Evolutionary conservation across 176 grass and related monocot genomes (phyloP).

Genomic region (Triticum turgidum): DNA sequence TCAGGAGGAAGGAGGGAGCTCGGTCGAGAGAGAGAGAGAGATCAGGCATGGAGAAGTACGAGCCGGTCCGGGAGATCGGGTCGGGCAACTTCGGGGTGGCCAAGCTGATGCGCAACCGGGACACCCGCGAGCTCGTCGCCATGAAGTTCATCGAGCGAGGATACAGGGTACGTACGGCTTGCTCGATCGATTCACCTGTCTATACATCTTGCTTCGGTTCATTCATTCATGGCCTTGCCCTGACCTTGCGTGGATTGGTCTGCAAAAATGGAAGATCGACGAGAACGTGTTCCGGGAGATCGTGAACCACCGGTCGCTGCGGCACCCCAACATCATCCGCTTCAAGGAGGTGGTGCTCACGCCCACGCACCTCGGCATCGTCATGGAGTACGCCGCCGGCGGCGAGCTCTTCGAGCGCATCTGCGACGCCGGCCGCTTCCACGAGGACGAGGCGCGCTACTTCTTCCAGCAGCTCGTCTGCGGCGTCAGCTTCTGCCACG

Average conservation of each 20-base stretch:
- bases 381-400: constrained; percentile 93
- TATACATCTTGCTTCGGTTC: no score
- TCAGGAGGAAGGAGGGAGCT: neutral
- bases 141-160: constrained; percentile 89
- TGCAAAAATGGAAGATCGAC: constrained; percentile 52
- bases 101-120: constrained; percentile 69
- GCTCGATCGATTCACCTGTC: no score
- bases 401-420: constrained; percentile 97
- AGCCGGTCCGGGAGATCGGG: constrained; percentile 74
- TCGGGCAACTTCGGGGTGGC: constrained; percentile 80
- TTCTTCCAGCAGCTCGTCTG: constrained; percentile 98
- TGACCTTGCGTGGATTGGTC: no score
- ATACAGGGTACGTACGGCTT: constrained; percentile 30
- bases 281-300: constrained; percentile 91
- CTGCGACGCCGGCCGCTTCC: constrained; percentile 78
- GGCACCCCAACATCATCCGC: constrained; percentile 84
- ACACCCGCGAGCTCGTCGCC: constrained; percentile 65
- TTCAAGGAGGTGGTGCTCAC: constrained; percentile 95
- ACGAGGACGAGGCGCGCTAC: constrained; percentile 82
- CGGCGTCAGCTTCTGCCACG: constrained; percentile 85
- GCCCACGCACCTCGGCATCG: constrained; percentile 79
- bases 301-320: constrained; percentile 78
- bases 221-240: no score
- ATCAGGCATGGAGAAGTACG: constrained; percentile 66
- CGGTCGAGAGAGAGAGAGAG: neutral